Base-by-base conservation (phyloP, 345 rosid genomes). In the Leavenworthia alabamica region DNA sequence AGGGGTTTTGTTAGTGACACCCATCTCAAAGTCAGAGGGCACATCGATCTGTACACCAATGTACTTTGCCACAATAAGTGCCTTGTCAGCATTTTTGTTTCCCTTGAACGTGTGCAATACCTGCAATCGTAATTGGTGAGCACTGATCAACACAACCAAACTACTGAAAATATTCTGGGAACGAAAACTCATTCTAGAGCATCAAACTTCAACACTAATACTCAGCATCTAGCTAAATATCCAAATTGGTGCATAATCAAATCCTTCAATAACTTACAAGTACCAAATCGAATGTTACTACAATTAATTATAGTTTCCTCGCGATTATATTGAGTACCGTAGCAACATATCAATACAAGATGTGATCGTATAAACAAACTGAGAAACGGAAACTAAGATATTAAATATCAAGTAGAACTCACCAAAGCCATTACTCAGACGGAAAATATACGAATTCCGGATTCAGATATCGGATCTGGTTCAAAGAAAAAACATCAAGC, bases 1-100 rank as follows among this genome's bases (percentile, higher is more conserved):
- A 0, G 95, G 89, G 40, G 87, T 76, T 72, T 86, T 91, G 75
- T 88, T 91, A 0, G 95, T 60, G 33, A 84, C 96, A 31, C 90
- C 89, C 92, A 86, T 79, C 85, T 83, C 68, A 60, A 89, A 88
- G n/a, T 81, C 74, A 40, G 81, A 77, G 1, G 50, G 77, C 43
- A 91, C 22, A 46, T 73, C 67, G 61, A 91, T 86, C 57, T 86
- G 33, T 65, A 86, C 88, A 17, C 95, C 96, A 13, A 74, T 49
- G 69, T 84, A 91, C 75, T 91, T 96, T 2, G 96, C 98, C 2
- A 68, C 83, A 70, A 91, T 86, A 35, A 86, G 90, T 37, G 86
- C 27, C 75, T 91, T 91, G 75, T 36, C 76, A 1, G 71, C 82
- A 80, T 70, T 84, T 47, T 83, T 89, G 82, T 91, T 82, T 2